phyloP scores from a whole-genome alignment of 208 protist genomes.

The Herpetomonas tarakana region DNA sequence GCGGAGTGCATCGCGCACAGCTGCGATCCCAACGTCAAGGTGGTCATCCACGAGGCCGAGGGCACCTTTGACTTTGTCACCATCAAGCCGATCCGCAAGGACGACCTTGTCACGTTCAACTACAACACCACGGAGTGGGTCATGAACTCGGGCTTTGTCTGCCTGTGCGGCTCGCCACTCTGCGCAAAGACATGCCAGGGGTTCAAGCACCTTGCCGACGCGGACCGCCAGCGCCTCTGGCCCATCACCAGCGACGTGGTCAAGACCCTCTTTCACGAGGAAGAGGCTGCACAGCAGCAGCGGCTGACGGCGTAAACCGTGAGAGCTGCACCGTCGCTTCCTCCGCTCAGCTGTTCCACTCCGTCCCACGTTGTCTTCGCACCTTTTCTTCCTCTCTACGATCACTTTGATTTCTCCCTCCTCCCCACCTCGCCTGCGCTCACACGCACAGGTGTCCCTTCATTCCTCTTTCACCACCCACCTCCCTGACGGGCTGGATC shows the following conservation, averaged over 20 bases:
- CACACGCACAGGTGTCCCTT: too few relatives aligned
- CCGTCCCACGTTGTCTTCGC: neutral
- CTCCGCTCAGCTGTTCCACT: neutral
- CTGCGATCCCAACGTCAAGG: conserved; percentile 84
- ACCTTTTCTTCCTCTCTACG: neutral
- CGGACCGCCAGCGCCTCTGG: conserved; percentile 70
- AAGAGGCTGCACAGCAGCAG: neutral
- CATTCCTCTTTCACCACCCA: neutral
- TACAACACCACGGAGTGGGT: conserved; percentile 88
- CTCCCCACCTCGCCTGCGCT: too few relatives aligned
- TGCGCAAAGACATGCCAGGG: conserved; percentile 63
- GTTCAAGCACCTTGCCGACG: conserved; percentile 60
- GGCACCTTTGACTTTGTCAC: conserved; percentile 75
- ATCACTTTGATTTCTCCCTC: neutral
- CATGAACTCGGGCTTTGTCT: conserved; percentile 85
- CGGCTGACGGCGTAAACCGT: neutral
- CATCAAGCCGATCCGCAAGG: conserved; percentile 43
- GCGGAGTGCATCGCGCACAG: conserved; percentile 88
- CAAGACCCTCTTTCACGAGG: conserved; percentile 21
- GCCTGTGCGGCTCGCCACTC: conserved; percentile 65
- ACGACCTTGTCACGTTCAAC: conserved; percentile 87
- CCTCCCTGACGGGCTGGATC: too few relatives aligned
- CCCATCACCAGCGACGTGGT: conserved; percentile 66
- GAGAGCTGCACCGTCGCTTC: neutral
- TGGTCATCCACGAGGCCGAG: conserved; percentile 40